Conservation (phyloP, 805 yeast genomes). For the Yamadazyma phyllophila region DNA sequence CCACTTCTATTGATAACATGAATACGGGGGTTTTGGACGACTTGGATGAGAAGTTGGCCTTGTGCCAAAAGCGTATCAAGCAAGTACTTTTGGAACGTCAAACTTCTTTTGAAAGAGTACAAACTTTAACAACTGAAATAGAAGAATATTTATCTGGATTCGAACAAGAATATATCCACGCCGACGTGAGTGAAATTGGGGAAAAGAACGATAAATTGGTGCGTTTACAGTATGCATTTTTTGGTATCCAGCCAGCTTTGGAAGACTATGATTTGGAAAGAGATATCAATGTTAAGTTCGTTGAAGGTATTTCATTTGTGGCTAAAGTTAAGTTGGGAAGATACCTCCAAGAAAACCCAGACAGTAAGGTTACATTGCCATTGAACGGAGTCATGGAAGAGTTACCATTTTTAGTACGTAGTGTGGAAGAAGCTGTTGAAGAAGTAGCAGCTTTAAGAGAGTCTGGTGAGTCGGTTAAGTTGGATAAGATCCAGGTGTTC, state of each 20-base stretch:
- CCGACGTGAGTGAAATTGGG: conserved; percentile 49
- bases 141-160: conserved; percentile 55
- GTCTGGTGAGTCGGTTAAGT: conserved; percentile 24
- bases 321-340: conserved; percentile 63
- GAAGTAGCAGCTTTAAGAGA: conserved; percentile 51
- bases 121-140: conserved; percentile 44
- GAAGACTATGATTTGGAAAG: conserved; percentile 55
- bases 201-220: conserved; percentile 67
- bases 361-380: conserved; percentile 24
- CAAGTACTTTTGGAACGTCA: conserved; percentile 87
- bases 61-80: conserved; percentile 57
- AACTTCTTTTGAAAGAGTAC: conserved; percentile 62
- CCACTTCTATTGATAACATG: conserved; percentile 26
- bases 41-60: conserved; percentile 36
- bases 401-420: conserved; percentile 38
- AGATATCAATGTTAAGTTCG: conserved; percentile 47
- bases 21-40: conserved; percentile 38
- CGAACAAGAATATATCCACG: conserved; percentile 52
- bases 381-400: conserved; percentile 41
- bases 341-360: conserved; percentile 24
- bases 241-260: conserved; percentile 75
- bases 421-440: conserved; percentile 39
- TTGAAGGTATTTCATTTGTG: conserved; percentile 66
- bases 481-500: conserved; percentile 41
- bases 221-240: conserved; percentile 77